These are phyloP conservation scores for Solanum ossicruentum DNA, from an alignment of 257 asterid species.

Conservation along the genomic window DNA sequence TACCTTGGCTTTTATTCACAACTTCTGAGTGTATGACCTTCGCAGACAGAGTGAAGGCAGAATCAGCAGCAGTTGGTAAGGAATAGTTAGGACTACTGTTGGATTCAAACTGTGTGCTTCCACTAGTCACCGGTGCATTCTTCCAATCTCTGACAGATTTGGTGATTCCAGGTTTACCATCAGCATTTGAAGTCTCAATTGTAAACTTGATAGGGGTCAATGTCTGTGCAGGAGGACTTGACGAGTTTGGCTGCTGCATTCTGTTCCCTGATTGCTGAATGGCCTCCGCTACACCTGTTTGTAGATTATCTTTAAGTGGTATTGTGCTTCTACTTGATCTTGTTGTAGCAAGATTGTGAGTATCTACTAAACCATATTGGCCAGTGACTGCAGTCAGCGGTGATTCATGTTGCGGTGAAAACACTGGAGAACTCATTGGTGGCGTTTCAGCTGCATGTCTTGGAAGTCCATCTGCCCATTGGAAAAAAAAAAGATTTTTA, in stretches of 20 bases:
- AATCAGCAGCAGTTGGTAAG: slow-evolving; percentile 17
- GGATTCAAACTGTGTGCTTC: neutral
- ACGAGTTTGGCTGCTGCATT: neutral
- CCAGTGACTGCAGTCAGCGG: slow-evolving; percentile 10
- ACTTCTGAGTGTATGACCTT: slow-evolving; percentile 19
- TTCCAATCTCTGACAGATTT: slow-evolving; percentile 17
- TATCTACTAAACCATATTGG: slow-evolving; percentile 12
- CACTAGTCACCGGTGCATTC: neutral
- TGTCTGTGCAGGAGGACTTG: neutral
- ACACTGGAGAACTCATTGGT: slow-evolving; percentile 12
- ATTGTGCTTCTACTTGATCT: slow-evolving; percentile 9
- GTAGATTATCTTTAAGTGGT: slow-evolving; percentile 11
- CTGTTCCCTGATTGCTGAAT: slow-evolving; percentile 16
- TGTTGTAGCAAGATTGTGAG: slow-evolving; percentile 13
- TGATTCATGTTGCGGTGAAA: slow-evolving; percentile 2
- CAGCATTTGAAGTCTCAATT: neutral
- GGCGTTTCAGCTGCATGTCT: slow-evolving; percentile 17
- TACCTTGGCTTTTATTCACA: slow-evolving; percentile 12
- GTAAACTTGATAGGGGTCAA: neutral
- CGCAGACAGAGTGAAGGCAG: slow-evolving; percentile 13
- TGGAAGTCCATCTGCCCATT: slow-evolving; percentile 17
- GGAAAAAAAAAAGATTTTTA: slow-evolving; percentile 10
- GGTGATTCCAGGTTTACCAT: slow-evolving; percentile 18
- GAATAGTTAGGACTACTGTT: slow-evolving; percentile 15
- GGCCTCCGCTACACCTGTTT: slow-evolving; percentile 13